Evolutionary conservation across 768 basidiomycete species (phyloP).

Genomic region (Fomitopsis pulvina): DNA sequence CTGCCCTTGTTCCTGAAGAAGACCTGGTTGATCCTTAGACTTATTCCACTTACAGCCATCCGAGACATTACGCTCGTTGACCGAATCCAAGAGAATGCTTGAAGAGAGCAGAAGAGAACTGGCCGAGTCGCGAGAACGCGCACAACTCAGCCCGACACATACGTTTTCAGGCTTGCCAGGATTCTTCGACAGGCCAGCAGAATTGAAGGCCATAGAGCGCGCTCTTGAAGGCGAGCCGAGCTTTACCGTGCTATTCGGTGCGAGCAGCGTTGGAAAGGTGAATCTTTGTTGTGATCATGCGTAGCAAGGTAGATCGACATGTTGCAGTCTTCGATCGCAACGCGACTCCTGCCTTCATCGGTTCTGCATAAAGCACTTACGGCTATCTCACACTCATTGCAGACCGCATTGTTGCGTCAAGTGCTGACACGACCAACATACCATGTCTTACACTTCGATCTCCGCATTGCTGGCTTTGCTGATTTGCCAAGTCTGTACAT

Average conservation of each 20-base stretch:
- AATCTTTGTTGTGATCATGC: conserved; percentile 20
- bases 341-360: not conserved
- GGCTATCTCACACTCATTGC: not conserved
- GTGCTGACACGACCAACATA: conserved; percentile 62
- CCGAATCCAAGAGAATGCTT: conserved; percentile 67
- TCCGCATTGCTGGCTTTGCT: conserved; percentile 79
- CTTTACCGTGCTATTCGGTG: conserved; percentile 76
- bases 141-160: conserved; percentile 65
- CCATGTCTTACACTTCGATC: conserved; percentile 79
- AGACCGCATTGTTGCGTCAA: conserved; percentile 78
- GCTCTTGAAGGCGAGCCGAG: conserved; percentile 64
- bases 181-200: conserved; percentile 64
- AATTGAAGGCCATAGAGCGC: conserved; percentile 59
- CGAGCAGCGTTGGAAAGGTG: conserved; percentile 79
- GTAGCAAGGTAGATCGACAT: not conserved
- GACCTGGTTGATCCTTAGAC: not conserved
- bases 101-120: conserved; percentile 78
- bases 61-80: conserved; percentile 71
- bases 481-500: conserved; percentile 73
- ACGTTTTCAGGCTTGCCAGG: conserved; percentile 73
- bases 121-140: conserved; percentile 55
- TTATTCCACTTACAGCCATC: conserved; percentile 45
- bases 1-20: conserved; percentile 2
- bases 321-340: not conserved
- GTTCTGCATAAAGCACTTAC: not conserved